Base-by-base conservation (phyloP, 2,329 filamentous ascomycete species). In the Exophiala viscosa region DNA sequence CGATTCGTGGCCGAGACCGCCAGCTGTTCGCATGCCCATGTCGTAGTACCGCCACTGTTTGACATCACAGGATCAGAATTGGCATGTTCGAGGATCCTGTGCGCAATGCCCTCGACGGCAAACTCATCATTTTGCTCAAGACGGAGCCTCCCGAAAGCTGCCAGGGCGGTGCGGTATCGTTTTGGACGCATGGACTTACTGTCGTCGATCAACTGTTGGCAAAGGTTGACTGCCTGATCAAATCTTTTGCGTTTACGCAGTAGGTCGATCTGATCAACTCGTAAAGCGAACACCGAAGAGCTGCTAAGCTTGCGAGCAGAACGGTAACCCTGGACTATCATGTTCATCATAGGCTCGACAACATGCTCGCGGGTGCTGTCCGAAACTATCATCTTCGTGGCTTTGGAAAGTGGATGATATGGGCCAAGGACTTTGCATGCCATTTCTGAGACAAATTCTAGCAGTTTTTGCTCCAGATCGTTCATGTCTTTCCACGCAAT, bases 11-110 rank as follows among this genome's bases (percentile, higher is more conserved):
- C 46, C n/a, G 50, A 28, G 7, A 42, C 43, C n/a, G 48, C 55
- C 31, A 58, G 55, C 42, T 58, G 55, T 34, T 55, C 52, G 40
- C 48, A 54, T 15, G 55, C 55, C 52, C 55, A 58, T 18, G 49
- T 32, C 6, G 52, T 49, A 7, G 48, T 55, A 34, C 52, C 46
- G n/a, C 46, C 46, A 38, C 52, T 53, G 28, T 52, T 52, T 11
- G 48, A 35, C 13, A 36, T 33, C 9, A 17, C 18, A 11, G 34
- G 39, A 35, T 58, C 52, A 13, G 48, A 36, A 3, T 45, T 45
- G 31, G 52, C 52, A 20, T 50, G 38, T 15, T 52, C 47, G 7
- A 58, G 48, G 39, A 58, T 55, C 28, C 55, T 41, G 33, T 52
- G 48, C 6, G 52, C 55, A 8, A 58, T 45, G 3, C 47, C 51